Evolutionary conservation across 2,329 filamentous ascomycete genomes (phyloP).

Genomic region (Arthrobotrys musiformis): DNA sequence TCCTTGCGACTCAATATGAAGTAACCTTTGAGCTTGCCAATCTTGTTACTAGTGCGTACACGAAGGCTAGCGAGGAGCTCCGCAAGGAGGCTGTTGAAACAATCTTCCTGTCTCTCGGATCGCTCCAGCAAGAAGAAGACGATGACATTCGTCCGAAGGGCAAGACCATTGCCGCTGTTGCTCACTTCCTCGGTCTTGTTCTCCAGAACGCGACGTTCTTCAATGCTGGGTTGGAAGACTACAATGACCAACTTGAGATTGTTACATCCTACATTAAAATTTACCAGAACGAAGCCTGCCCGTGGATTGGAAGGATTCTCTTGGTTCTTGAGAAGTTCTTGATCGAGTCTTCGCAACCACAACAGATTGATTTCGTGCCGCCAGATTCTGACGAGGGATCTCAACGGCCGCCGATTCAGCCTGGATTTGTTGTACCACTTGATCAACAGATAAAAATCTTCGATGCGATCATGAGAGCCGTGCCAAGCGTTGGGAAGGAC

Average conservation of each 20-base stretch:
- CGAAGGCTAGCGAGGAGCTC: constrained; percentile 70
- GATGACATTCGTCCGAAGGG: constrained; percentile 67
- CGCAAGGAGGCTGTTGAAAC: constrained; percentile 83
- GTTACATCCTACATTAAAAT: constrained; percentile 83
- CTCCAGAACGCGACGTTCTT: constrained; percentile 87
- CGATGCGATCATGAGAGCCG: constrained; percentile 79
- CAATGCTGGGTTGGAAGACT: constrained; percentile 75
- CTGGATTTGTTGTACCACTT: constrained; percentile 71
- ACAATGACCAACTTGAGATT: constrained; percentile 80
- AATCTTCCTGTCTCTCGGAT: constrained; percentile 83
- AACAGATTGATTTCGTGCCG: constrained; percentile 60
- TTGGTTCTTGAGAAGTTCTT: constrained; percentile 89
- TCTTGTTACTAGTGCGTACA: constrained; percentile 78
- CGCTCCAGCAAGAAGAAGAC: constrained; percentile 71
- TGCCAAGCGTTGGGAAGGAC: constrained; percentile 88
- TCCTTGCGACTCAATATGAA: constrained; percentile 86
- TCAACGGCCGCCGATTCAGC: constrained; percentile 67
- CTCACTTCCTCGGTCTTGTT: constrained; percentile 87
- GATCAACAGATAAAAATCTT: constrained; percentile 78
- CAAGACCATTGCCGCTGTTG: constrained; percentile 85
- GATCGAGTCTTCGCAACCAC: constrained; percentile 85
- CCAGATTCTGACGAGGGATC: constrained; percentile 66
- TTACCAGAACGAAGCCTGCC: constrained; percentile 79
- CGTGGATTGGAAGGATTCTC: constrained; percentile 91
- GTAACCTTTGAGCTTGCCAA: constrained; percentile 92